Evolutionary conservation across 768 basidiomycete species (phyloP).

Genomic region (Termitomyces sp.): DNA sequence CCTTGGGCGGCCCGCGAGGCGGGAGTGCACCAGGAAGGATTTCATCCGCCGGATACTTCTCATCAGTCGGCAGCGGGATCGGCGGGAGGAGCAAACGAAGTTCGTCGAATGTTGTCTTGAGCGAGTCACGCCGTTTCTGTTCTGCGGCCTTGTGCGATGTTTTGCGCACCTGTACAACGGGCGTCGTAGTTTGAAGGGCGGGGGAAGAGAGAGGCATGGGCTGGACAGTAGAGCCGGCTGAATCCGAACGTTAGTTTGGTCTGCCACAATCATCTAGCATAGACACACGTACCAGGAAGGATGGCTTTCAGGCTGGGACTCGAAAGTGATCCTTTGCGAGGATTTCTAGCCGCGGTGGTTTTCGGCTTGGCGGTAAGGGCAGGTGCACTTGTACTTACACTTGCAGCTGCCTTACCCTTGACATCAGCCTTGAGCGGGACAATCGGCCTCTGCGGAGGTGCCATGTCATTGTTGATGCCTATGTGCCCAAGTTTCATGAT

Average conservation of each 20-base stretch:
- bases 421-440: conserved; percentile 7
- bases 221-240: conserved; percentile 18
- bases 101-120: conserved; percentile 91
- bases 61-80: conserved; percentile 77
- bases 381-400: conserved; percentile 8
- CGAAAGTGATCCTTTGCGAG: conserved; percentile 27
- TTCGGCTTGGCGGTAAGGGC: conserved; percentile 21
- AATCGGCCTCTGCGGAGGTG: conserved; percentile 22
- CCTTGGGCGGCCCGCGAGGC: conserved; percentile 83
- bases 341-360: conserved; percentile 14
- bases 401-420: conserved; percentile 16
- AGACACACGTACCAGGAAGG: conserved; percentile 51
- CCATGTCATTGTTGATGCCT: conserved; percentile 41
- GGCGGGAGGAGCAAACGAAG: conserved; percentile 80
- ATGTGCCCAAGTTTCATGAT: conserved; percentile 84
- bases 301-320: conserved; percentile 66
- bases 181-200: conserved; percentile 4
- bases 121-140: conserved; percentile 93
- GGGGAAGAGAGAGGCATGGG: conserved; percentile 6
- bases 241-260: neutral
- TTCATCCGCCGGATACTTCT: conserved; percentile 64
- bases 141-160: conserved; percentile 95
- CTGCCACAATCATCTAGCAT: neutral
- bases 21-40: conserved; percentile 84
- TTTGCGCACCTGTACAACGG: conserved; percentile 47